phyloP scores from a whole-genome alignment of 163 green algal species.

The Prototheca cutis region DNA sequence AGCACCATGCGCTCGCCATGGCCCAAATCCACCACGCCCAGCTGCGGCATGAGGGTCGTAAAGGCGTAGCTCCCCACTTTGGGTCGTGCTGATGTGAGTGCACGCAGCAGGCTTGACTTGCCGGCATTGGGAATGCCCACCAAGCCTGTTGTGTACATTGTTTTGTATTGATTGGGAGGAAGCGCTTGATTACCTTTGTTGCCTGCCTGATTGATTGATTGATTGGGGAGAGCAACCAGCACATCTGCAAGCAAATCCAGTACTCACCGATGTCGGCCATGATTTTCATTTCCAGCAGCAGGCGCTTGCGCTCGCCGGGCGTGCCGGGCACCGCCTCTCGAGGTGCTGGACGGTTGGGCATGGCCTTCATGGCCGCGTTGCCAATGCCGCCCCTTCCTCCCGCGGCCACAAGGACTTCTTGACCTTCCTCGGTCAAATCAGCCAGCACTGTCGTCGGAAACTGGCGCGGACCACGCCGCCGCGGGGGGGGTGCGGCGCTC shows the following conservation, averaged over 20 bases:
- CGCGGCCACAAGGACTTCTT: conserved; percentile 30
- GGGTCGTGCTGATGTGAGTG: conserved; percentile 51
- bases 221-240: too few species aligned
- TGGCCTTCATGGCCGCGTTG: conserved; percentile 26
- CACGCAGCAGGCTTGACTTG: conserved; percentile 70
- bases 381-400: conserved; percentile 48
- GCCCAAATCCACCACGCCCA: conserved; percentile 37
- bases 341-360: conserved; percentile 17
- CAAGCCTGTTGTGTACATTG: too few species aligned
- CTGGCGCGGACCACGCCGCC: background rate
- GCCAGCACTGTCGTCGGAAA: conserved; percentile 13
- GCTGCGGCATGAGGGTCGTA: conserved; percentile 78
- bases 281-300: conserved; percentile 57
- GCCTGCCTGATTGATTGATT: too few species aligned
- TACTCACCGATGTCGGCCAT: conserved; percentile 66
- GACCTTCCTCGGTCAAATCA: conserved; percentile 32
- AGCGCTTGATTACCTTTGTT: too few species aligned
- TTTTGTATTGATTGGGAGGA: too few species aligned
- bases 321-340: conserved; percentile 3
- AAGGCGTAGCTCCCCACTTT: conserved; percentile 76
- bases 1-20: conserved; percentile 16
- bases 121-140: conserved; percentile 86
- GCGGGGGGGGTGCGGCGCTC: background rate
- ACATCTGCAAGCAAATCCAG: too few species aligned
- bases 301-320: conserved; percentile 28